Evolutionary conservation across 1,284 basidiomycete genomes (phyloP).

Genomic region (Ceratobasidium sp.): DNA sequence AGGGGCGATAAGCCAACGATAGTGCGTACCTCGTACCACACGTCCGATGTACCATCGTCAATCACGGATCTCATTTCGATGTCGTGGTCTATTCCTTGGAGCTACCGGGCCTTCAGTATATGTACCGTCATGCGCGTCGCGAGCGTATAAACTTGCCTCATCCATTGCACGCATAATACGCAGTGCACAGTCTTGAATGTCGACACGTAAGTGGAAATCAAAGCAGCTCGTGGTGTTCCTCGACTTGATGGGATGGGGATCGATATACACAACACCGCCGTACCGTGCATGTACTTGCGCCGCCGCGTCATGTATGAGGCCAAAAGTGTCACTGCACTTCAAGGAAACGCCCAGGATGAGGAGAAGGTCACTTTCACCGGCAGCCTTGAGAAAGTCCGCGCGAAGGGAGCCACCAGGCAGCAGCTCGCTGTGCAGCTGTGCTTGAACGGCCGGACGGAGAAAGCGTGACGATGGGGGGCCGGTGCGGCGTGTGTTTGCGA

Average conservation of each 20-base stretch:
- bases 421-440: background rate
- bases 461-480: background rate
- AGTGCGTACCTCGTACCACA: no score
- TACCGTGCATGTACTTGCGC: background rate
- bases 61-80: no score
- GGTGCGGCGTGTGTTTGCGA: background rate
- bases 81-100: no score
- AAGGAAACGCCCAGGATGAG: background rate
- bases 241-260: background rate
- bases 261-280: background rate
- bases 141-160: no score
- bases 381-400: background rate
- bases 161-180: background rate
- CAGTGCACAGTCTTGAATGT: background rate
- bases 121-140: no score
- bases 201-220: background rate
- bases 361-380: background rate
- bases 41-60: no score
- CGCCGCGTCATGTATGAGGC: background rate
- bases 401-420: background rate
- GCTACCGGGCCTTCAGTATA: no score
- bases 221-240: background rate
- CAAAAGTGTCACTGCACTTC: background rate
- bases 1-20: no score
- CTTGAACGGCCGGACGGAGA: slow-evolving; percentile 1